Evolutionary conservation across 305 asterid species (phyloP).

Genomic region (Fraxinus paxiana): DNA sequence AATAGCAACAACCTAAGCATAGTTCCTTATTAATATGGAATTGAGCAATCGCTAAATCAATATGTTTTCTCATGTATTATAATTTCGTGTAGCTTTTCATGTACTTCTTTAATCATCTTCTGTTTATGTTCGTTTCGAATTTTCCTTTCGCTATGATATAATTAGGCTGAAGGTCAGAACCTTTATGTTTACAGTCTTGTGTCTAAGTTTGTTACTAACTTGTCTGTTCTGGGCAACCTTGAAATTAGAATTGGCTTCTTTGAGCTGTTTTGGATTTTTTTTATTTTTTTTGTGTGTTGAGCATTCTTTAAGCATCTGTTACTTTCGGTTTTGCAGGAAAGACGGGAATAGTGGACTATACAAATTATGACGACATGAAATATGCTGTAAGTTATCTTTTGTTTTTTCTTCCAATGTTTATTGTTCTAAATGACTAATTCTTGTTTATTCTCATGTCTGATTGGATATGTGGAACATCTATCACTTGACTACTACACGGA

Average conservation of each 20-base stretch:
- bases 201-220: not conserved
- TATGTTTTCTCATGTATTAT: not conserved
- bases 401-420: not conserved
- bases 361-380: constrained; percentile 82
- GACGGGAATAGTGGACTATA: constrained; percentile 89
- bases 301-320: not conserved
- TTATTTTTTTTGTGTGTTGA: not conserved
- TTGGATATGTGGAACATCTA: constrained; percentile 11
- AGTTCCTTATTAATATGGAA: not conserved
- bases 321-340: constrained; percentile 47
- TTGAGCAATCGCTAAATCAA: not conserved
- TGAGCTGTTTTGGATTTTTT: not conserved
- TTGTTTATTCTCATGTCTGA: not conserved
- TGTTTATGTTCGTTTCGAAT: not conserved
- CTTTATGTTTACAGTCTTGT: not conserved
- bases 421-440: not conserved
- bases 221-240: not conserved
- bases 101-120: not conserved
- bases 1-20: not conserved
- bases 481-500: constrained; percentile 5
- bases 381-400: constrained; percentile 61
- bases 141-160: not conserved
- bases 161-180: not conserved
- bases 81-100: not conserved
- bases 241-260: not conserved